Evolutionary conservation across 2,329 filamentous ascomycete genomes (phyloP).

Genomic region (Raffaelea ambrosiae): DNA sequence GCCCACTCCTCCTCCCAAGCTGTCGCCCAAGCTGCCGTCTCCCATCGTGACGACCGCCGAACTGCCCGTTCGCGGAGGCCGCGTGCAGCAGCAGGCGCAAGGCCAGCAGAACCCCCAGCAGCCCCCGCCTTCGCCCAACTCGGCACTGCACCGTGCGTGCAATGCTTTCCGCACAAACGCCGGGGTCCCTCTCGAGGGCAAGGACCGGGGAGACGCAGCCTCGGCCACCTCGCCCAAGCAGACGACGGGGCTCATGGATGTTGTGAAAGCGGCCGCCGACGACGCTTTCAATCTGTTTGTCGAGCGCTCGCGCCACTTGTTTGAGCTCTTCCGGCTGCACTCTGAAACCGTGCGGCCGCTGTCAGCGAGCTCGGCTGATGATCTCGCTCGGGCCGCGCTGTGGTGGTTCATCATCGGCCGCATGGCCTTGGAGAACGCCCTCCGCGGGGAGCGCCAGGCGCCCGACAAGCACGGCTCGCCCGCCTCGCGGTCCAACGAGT

Average conservation of each 20-base stretch:
- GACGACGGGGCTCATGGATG: slow-evolving; percentile 26
- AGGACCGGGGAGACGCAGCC: slow-evolving; percentile 9
- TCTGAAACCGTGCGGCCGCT: slow-evolving; percentile 65
- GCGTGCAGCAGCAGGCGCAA: neutral
- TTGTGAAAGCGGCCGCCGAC: slow-evolving; percentile 40
- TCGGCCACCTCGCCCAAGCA: neutral
- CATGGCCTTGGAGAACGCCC: slow-evolving; percentile 61
- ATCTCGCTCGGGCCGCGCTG: slow-evolving; percentile 63
- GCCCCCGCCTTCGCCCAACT: slow-evolving; percentile 16
- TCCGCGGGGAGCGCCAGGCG: slow-evolving; percentile 53
- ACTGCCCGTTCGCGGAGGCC: neutral
- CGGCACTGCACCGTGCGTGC: slow-evolving; percentile 18
- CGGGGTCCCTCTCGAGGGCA: slow-evolving; percentile 5
- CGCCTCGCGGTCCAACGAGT: slow-evolving; percentile 36
- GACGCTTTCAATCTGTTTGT: slow-evolving; percentile 64
- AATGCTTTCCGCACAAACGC: slow-evolving; percentile 16
- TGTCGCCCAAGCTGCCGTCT: no score
- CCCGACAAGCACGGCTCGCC: slow-evolving; percentile 33
- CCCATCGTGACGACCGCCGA: no score
- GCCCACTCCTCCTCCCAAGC: no score
- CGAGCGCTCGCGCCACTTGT: slow-evolving; percentile 62
- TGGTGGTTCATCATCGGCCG: slow-evolving; percentile 92
- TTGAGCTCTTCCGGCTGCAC: slow-evolving; percentile 67
- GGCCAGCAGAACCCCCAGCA: neutral
- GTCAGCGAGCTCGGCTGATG: slow-evolving; percentile 50